phyloP scores from a whole-genome alignment of 805 yeast species.

The Nakazawaea sp. region DNA sequence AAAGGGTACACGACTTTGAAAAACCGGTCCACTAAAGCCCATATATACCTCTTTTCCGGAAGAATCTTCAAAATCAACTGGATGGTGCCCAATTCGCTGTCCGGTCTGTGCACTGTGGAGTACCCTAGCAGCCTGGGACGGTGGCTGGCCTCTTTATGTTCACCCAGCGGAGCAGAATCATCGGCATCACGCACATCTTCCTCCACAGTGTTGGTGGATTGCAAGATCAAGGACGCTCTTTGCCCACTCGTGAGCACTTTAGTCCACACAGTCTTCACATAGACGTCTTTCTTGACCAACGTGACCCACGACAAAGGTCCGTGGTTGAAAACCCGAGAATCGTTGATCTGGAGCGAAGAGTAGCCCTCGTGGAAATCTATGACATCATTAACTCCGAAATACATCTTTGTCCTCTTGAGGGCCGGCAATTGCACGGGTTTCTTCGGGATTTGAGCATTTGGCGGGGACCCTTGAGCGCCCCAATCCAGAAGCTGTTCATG shows the following conservation, averaged over 20 bases:
- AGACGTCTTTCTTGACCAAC: constrained; percentile 38
- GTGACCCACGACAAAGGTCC: constrained; percentile 51
- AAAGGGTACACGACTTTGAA: constrained; percentile 39
- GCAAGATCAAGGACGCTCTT: constrained; percentile 5
- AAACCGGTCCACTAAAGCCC: constrained; percentile 34
- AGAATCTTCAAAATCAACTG: constrained; percentile 24
- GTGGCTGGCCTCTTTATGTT: background rate
- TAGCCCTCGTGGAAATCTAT: constrained; percentile 36
- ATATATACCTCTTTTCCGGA: constrained; percentile 32
- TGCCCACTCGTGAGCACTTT: constrained; percentile 4
- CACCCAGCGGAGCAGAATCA: background rate
- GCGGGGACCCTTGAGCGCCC: background rate
- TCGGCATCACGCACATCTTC: constrained; percentile 9
- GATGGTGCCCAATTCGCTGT: constrained; percentile 19
- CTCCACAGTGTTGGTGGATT: background rate
- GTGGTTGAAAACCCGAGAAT: constrained; percentile 35
- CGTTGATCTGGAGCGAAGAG: constrained; percentile 33
- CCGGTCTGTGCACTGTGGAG: constrained; percentile 6
- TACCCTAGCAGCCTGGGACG: background rate
- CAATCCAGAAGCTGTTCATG: too few species aligned
- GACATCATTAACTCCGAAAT: constrained; percentile 20
- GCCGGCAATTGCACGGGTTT: background rate
- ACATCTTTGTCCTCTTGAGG: constrained; percentile 1
- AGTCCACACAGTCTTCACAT: constrained; percentile 27
- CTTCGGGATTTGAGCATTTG: background rate